phyloP scores from a whole-genome alignment of 345 rosid species.

The Populus simonii region DNA sequence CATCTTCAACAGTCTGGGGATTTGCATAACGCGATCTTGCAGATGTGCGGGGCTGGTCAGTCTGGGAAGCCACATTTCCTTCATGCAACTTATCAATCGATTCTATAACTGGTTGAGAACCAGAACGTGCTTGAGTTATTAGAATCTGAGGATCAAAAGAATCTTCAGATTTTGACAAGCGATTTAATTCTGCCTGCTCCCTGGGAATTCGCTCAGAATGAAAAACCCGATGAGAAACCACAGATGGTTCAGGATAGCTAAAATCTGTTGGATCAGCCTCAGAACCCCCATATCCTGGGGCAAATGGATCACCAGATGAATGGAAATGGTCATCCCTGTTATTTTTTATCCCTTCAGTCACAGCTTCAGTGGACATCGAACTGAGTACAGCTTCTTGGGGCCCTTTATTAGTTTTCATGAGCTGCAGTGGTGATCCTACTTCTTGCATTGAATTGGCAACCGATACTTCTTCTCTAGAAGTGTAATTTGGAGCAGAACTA shows the following conservation, averaged over 20 bases:
- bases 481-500: slow-evolving; percentile 21
- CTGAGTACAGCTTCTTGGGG: slow-evolving; percentile 46
- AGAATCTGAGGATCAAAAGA: slow-evolving; percentile 30
- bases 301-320: slow-evolving; percentile 38
- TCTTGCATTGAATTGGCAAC: slow-evolving; percentile 27
- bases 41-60: slow-evolving; percentile 24
- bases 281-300: slow-evolving; percentile 43
- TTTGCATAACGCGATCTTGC: slow-evolving; percentile 39
- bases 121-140: slow-evolving; percentile 17
- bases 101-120: slow-evolving; percentile 13
- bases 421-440: slow-evolving; percentile 24
- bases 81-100: slow-evolving; percentile 17
- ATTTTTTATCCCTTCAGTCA: slow-evolving; percentile 43
- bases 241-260: slow-evolving; percentile 23
- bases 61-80: slow-evolving; percentile 3
- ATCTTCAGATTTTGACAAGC: slow-evolving; percentile 32
- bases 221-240: slow-evolving; percentile 25
- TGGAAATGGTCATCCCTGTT: slow-evolving; percentile 42
- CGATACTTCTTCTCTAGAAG: slow-evolving; percentile 37
- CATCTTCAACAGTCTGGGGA: slow-evolving; percentile 48
- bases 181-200: slow-evolving; percentile 31
- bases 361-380: slow-evolving; percentile 38
- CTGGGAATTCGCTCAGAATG: slow-evolving; percentile 30
- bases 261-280: slow-evolving; percentile 38
- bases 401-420: slow-evolving; percentile 39